A percentile compares a stretch with the other conserved stretches of the same genome.
phyloP scores from a whole-genome alignment of 2,329 filamentous ascomycete species.

The Bipolaris sorokiniana region DNA sequence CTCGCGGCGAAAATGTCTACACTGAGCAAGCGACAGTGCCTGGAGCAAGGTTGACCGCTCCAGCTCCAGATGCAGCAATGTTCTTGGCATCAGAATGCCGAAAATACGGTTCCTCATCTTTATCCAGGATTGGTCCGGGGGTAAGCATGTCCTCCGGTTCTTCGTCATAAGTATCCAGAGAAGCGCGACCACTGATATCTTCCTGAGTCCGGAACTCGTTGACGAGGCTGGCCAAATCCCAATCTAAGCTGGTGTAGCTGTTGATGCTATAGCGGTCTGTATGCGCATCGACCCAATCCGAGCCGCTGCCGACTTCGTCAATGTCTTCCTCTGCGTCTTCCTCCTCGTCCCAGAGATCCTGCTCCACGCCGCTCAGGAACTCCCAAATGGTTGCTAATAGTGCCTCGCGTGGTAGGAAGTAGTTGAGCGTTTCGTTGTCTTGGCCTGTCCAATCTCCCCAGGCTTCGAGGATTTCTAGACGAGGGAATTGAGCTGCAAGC shows the following conservation, averaged over 20 bases:
- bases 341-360: constrained; percentile 44
- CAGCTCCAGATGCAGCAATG: background rate
- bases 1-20: background rate
- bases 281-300: constrained; percentile 11
- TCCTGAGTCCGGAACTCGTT: constrained; percentile 19
- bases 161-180: constrained; percentile 22
- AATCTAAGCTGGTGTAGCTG: constrained; percentile 19
- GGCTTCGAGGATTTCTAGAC: constrained; percentile 41
- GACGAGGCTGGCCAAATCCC: constrained; percentile 21
- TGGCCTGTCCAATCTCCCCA: constrained; percentile 42
- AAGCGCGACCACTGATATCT: constrained; percentile 4
- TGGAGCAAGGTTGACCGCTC: background rate
- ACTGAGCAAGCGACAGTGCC: background rate
- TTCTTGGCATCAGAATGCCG: background rate
- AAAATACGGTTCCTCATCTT: constrained; percentile 7
- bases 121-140: constrained; percentile 18
- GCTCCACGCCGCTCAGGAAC: constrained; percentile 43
- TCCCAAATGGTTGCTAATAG: constrained; percentile 42
- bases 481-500: constrained; percentile 36
- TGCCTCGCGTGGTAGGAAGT: constrained; percentile 41
- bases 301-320: constrained; percentile 8
- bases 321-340: constrained; percentile 29
- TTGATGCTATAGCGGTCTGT: constrained; percentile 25
- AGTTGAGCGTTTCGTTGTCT: constrained; percentile 39
- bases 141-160: constrained; percentile 32